These are phyloP conservation scores for Daldinia decipiens DNA, from an alignment of 495 filamentous ascomycete species.

Conservation along the genomic window DNA sequence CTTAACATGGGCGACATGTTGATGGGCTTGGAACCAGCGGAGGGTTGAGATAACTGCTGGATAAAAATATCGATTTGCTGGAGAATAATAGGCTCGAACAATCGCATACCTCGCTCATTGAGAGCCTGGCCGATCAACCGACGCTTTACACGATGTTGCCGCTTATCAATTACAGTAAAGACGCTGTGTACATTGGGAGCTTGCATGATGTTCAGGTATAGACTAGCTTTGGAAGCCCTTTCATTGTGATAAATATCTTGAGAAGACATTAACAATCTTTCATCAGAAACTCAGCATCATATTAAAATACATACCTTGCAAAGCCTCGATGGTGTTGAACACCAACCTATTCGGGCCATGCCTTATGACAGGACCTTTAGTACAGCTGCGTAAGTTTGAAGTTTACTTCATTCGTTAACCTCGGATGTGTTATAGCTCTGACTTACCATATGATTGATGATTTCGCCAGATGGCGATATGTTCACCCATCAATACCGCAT, in stretches of 20 bases:
- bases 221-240: not conserved
- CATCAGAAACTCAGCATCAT: not conserved
- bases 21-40: not conserved
- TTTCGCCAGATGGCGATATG: constrained; percentile 56
- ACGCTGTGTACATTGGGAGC: not conserved
- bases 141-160: not conserved
- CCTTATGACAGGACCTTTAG: constrained; percentile 1
- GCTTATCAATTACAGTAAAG: constrained; percentile 2
- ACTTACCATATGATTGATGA: constrained; percentile 54
- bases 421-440: not conserved
- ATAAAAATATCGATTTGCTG: constrained; percentile 40
- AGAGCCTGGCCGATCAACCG: not conserved
- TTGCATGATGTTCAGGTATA: not conserved
- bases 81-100: constrained; percentile 41
- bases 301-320: not conserved
- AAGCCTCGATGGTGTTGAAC: constrained; percentile 1
- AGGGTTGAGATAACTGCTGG: constrained; percentile 36
- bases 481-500: constrained; percentile 48
- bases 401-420: not conserved
- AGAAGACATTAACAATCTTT: not conserved
- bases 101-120: constrained; percentile 11
- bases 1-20: constrained; percentile 25
- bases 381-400: not conserved
- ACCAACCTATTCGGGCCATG: constrained; percentile 3
- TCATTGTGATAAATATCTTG: constrained; percentile 2